Percentiles rank a stretch among this genome's conserved stretches.
phyloP scores from a whole-genome alignment of 1,284 basidiomycete genomes.

The Chondrostereum purpureum region DNA sequence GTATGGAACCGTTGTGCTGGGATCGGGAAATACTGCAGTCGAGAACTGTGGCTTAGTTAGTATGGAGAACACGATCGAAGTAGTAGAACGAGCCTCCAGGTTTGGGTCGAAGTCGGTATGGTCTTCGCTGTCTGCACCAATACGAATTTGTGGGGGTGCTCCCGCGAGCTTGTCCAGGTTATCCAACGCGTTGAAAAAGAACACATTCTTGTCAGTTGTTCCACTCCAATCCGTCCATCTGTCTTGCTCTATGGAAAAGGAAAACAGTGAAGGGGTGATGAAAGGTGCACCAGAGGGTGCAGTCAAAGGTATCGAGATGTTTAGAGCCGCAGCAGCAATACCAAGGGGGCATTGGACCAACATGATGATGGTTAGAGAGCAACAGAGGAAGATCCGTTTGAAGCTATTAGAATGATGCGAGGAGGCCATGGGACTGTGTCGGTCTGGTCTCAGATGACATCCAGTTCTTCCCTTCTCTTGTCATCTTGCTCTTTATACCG shows the following conservation, averaged over 20 bases:
- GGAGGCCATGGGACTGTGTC: no score
- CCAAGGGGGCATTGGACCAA: background rate
- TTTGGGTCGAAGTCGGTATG: slow-evolving; percentile 16
- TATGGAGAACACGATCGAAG: background rate
- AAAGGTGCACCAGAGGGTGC: background rate
- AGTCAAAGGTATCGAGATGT: slow-evolving; percentile 1
- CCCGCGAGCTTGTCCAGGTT: slow-evolving; percentile 25
- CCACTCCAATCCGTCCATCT: slow-evolving; percentile 6
- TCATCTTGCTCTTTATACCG: no score
- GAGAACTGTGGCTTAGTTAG: slow-evolving; percentile 24
- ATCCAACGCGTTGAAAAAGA: slow-evolving; percentile 10
- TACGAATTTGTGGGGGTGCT: slow-evolving; percentile 46
- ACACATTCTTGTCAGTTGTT: slow-evolving; percentile 5
- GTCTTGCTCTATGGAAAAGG: slow-evolving; percentile 6
- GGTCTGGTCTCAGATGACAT: no score
- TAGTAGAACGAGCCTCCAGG: slow-evolving; percentile 28
- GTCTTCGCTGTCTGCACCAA: slow-evolving; percentile 46
- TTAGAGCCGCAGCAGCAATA: slow-evolving; percentile 1
- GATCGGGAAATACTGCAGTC: slow-evolving; percentile 42
- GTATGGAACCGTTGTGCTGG: slow-evolving; percentile 45
- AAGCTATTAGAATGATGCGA: no score
- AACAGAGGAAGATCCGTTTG: no score
- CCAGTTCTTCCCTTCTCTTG: no score
- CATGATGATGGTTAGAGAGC: background rate
- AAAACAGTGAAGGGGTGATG: slow-evolving; percentile 1